These are phyloP conservation scores for Piper longum DNA, from an alignment of 164 flowering plant genomes.

Conservation along the genomic window DNA sequence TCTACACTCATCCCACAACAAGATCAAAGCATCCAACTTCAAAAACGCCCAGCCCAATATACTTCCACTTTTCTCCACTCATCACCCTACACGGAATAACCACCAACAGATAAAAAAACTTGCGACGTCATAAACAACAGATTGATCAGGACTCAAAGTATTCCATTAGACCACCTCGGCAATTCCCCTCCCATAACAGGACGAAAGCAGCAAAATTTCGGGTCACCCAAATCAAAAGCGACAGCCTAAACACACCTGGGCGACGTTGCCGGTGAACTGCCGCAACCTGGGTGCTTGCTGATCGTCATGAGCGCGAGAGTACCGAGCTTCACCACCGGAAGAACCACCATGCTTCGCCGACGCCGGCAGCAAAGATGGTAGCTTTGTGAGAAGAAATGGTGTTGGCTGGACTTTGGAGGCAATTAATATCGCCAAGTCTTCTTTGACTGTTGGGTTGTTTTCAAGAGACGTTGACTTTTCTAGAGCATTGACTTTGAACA, in stretches of 20 bases:
- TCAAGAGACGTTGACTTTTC: too few species aligned
- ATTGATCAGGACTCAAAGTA: too few species aligned
- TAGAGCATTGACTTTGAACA: too few species aligned
- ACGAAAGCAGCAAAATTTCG: neutral
- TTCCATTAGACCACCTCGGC: too few species aligned
- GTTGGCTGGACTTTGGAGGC: too few species aligned
- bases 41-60: neutral
- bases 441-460: too few species aligned
- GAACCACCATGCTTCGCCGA: conserved; percentile 23
- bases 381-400: neutral
- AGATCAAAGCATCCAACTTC: neutral
- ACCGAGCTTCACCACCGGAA: conserved; percentile 72
- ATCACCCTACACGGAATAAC: too few species aligned
- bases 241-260: conserved; percentile 40
- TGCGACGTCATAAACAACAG: neutral
- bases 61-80: neutral
- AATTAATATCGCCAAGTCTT: too few species aligned
- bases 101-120: too few species aligned
- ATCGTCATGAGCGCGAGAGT: conserved; percentile 58
- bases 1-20: too few species aligned
- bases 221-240: neutral
- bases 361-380: neutral
- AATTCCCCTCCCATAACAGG: too few species aligned
- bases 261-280: conserved; percentile 42
- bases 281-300: conserved; percentile 81